These are phyloP conservation scores for Annulohypoxylon maeteangense DNA, from an alignment of 495 filamentous ascomycete species.

Conservation along the genomic window DNA sequence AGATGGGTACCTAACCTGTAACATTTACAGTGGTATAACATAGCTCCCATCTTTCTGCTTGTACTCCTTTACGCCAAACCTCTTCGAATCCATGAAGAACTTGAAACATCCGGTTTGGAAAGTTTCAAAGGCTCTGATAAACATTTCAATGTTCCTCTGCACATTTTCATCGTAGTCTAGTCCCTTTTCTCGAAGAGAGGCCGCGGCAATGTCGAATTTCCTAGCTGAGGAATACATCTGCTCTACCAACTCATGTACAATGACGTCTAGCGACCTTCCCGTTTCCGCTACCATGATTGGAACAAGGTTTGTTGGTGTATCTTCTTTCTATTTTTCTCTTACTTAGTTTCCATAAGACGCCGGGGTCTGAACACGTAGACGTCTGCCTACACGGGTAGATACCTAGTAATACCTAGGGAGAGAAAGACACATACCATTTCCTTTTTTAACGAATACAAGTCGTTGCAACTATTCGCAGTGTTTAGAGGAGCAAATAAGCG, in stretches of 20 bases:
- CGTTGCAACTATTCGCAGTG: neutral
- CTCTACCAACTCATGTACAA: constrained; percentile 2
- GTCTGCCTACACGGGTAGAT: no score
- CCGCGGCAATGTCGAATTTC: constrained; percentile 10
- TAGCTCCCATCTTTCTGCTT: constrained; percentile 5
- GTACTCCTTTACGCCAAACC: constrained; percentile 2
- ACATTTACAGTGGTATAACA: neutral
- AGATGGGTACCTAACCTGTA: neutral
- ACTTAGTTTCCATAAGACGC: neutral
- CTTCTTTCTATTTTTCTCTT: neutral
- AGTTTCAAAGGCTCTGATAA: constrained; percentile 7
- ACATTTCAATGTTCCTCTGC: neutral
- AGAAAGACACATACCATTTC: neutral
- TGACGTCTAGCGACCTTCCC: neutral
- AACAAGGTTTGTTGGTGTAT: neutral
- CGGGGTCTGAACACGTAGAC: neutral
- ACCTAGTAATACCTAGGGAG: no score
- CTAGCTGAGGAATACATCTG: constrained; percentile 11
- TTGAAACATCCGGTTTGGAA: constrained; percentile 12
- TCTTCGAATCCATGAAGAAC: constrained; percentile 6
- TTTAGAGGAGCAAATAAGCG: neutral
- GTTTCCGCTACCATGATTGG: constrained; percentile 8
- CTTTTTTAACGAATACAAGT: constrained; percentile 7
- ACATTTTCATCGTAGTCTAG: neutral
- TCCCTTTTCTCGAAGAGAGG: constrained; percentile 1